Conservation (phyloP, 176 grass and related monocot species). For the Zoysia pacifica region DNA sequence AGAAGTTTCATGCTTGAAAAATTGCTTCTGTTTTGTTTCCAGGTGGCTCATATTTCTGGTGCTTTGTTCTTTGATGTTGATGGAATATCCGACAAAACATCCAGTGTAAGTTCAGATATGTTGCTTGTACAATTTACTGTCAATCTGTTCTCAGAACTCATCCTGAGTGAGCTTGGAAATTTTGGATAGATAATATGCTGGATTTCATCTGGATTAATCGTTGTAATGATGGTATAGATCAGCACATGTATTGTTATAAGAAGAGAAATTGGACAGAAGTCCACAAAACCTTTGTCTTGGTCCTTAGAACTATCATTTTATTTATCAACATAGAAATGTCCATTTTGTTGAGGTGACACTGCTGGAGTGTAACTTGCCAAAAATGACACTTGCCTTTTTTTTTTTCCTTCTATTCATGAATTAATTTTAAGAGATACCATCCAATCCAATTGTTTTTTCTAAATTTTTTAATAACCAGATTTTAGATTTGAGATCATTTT, state of each 20-base stretch:
- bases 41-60: conserved; percentile 96
- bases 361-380: neutral
- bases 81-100: conserved; percentile 83
- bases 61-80: conserved; percentile 97
- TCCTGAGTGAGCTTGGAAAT: neutral
- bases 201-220: neutral
- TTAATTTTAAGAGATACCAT: neutral
- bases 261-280: neutral
- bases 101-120: conserved; percentile 59
- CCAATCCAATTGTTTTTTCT: neutral
- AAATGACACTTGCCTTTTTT: neutral
- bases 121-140: neutral
- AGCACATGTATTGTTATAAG: neutral
- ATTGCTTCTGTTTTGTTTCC: conserved; percentile 31
- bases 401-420: neutral
- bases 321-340: neutral
- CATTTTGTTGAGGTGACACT: neutral
- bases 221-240: neutral
- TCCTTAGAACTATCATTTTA: neutral
- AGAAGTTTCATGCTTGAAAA: neutral
- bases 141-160: neutral
- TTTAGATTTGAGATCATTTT: neutral
- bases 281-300: neutral
- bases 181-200: neutral
- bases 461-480: neutral